Base-by-base conservation (phyloP, 2,329 filamentous ascomycete genomes). In the Magnaporthales sp. region DNA sequence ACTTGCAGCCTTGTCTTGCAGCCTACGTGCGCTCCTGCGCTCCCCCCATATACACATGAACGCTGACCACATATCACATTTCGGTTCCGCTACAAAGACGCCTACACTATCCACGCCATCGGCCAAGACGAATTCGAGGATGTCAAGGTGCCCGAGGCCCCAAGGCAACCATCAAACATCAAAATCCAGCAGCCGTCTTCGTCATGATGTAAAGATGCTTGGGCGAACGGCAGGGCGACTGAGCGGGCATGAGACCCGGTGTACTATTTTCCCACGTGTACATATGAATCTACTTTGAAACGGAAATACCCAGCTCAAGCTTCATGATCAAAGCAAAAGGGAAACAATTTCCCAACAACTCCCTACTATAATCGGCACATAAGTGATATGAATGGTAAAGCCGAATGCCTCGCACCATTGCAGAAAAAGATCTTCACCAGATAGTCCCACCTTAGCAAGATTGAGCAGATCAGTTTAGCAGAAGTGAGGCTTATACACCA, bases 71-170 rank as follows among this genome's bases (percentile, higher is more conserved):
- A 63, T 56, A 29, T n/a, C 64, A 56, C 38, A 46, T n/a, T 24
- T 22, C 51, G 51, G 56, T 60, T 31, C 10, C 30, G n/a, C 60
- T 54, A 56, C 64, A 15, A 67, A 87, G 85, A 87, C 73, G 79
- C 79, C 71, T 87, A 87, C 74, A 87, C 85, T 4, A 90, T 99
- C 75, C 86, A 83, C 71, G 92, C 92, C 66, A 91, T 99, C 74
- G 92, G 94, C 60, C 95, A 98, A 79, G 95, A 98, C 78, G 92
- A 97, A 71, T 99, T 99, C 80, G 91, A 93, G 67, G 95, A 99
- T 76, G 93, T 98, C 72, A 89, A 92, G 75, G 89, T 98, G 51
- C 95, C 95, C 30, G 91, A 92, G 75, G 82, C 85, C 65, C 89
- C 91, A 2, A 67, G 70, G 27, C 67, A 58, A 58, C 54, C 67